A percentile compares a stretch with the other conserved stretches of the same genome.
phyloP scores from a whole-genome alignment of 441 rosid species.

The Gossypium davidsonii region DNA sequence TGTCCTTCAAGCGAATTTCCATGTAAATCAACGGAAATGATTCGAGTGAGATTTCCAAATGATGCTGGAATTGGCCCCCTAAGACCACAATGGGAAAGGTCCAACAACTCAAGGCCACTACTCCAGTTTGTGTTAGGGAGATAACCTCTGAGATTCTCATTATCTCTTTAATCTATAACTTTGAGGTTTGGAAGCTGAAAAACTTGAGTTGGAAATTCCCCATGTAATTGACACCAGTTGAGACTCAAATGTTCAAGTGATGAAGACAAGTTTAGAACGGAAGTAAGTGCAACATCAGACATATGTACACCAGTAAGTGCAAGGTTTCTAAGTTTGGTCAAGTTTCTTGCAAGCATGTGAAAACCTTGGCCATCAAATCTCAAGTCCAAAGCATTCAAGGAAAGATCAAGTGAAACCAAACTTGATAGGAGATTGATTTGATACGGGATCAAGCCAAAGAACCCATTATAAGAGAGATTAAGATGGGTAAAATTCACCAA shows the following conservation, averaged over 20 bases:
- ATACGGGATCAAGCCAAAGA: neutral
- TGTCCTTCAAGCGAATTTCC: neutral
- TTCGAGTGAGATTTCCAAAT: neutral
- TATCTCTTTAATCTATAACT: no score
- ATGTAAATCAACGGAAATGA: neutral
- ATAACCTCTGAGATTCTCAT: constrained; percentile 1
- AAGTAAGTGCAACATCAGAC: neutral
- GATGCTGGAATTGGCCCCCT: neutral
- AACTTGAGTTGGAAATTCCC: constrained; percentile 16
- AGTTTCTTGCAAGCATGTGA: neutral
- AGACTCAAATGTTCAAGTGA: neutral
- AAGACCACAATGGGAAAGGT: neutral
- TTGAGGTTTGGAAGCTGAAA: constrained; percentile 18
- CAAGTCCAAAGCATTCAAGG: no score
- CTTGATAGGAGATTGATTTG: neutral
- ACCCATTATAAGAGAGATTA: neutral
- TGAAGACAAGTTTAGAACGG: constrained; percentile 10
- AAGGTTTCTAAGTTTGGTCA: neutral
- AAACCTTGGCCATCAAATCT: neutral
- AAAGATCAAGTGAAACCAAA: constrained; percentile 17
- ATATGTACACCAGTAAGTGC: constrained; percentile 1
- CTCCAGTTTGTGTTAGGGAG: constrained; percentile 21
- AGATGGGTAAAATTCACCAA: constrained; percentile 1
- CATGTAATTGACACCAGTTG: neutral
- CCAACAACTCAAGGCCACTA: constrained; percentile 15